Base-by-base conservation (phyloP, 768 basidiomycete species). In the Lentinula detonsa region DNA sequence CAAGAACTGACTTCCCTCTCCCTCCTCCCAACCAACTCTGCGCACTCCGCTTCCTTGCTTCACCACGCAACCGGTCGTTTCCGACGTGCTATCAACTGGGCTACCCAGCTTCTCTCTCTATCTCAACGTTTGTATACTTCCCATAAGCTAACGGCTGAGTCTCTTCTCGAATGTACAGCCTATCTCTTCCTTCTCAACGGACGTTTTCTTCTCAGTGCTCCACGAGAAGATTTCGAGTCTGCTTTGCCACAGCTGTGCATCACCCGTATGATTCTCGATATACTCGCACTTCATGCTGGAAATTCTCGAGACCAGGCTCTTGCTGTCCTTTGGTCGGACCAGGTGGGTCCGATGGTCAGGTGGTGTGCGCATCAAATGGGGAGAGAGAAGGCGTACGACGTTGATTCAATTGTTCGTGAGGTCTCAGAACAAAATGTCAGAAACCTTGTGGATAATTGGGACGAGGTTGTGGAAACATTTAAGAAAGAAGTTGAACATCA, bases 361-460 rank as follows among this genome's bases (percentile, higher is more conserved):
- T 89, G 95, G 73, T 93, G 90, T 65, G 95, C 95, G 0, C 96
- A 98, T 67, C 88, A 93, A 67, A 78, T 95, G 13, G 91, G 93
- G 1, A 78, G 85, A 57, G 77, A 77, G 46, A 88, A 85, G 66
- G 86, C 91, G 3, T 95, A 95, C 72, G 91, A 94, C 69, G 75
- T 94, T 34, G 88, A 91, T 64, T 83, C 78, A 4, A 88, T 95
- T 64, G 88, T 85, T 18, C 74, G 76, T 5, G 88, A 90, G 59
- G 69, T 91, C 11, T 81, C 86, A 2, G 74, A 80, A 0, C 76
- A 77, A 62, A 81, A 86, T 63, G 77, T 81, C 57, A 80, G 80
- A 51, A 74, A 83, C 49, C 77, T 91, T 21, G 87, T 92, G 1
- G 84, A 86, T 55, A 82, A 80, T 2, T 91, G 80, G 60, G 85